phyloP scores from a whole-genome alignment of 2,329 filamentous ascomycete species.

The Monosporascus ibericus region DNA sequence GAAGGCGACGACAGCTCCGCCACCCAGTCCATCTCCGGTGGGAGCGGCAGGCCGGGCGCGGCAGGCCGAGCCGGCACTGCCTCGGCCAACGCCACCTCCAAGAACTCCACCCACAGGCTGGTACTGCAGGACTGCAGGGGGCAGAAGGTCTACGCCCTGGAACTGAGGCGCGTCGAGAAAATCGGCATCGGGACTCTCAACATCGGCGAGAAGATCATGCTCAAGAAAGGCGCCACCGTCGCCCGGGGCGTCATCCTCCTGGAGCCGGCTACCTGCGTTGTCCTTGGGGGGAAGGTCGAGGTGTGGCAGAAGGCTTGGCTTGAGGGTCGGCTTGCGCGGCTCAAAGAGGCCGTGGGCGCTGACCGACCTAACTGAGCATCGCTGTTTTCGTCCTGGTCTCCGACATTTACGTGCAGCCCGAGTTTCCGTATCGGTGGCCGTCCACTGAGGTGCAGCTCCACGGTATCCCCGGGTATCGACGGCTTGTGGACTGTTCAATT shows the following conservation, averaged over 20 bases:
- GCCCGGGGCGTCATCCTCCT: slow-evolving; percentile 75
- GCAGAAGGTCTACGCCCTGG: slow-evolving; percentile 63
- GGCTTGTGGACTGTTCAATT: too few species aligned
- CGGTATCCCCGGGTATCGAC: too few species aligned
- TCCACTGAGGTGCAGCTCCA: too few species aligned
- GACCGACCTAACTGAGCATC: slow-evolving; percentile 10
- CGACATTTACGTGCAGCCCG: too few species aligned
- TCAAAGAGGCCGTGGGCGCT: slow-evolving; percentile 55
- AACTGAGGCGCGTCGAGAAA: slow-evolving; percentile 60
- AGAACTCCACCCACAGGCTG: slow-evolving; percentile 66
- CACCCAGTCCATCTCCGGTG: slow-evolving; percentile 1
- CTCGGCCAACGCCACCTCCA: slow-evolving; percentile 20
- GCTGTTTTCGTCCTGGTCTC: too few species aligned
- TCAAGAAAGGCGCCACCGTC: slow-evolving; percentile 59
- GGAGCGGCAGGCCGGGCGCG: slow-evolving; percentile 2
- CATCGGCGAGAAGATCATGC: slow-evolving; percentile 77
- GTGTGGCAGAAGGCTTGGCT: slow-evolving; percentile 73
- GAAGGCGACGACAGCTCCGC: slow-evolving; percentile 31
- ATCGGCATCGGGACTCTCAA: slow-evolving; percentile 58
- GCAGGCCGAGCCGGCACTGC: slow-evolving; percentile 1
- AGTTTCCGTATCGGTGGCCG: too few species aligned
- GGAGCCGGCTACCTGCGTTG: slow-evolving; percentile 57
- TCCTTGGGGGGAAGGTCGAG: slow-evolving; percentile 87
- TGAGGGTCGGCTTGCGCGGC: slow-evolving; percentile 59
- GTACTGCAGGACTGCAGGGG: slow-evolving; percentile 76